Base-by-base conservation (phyloP, 2,329 filamentous ascomycete genomes). In the Aspergillus sp. region DNA sequence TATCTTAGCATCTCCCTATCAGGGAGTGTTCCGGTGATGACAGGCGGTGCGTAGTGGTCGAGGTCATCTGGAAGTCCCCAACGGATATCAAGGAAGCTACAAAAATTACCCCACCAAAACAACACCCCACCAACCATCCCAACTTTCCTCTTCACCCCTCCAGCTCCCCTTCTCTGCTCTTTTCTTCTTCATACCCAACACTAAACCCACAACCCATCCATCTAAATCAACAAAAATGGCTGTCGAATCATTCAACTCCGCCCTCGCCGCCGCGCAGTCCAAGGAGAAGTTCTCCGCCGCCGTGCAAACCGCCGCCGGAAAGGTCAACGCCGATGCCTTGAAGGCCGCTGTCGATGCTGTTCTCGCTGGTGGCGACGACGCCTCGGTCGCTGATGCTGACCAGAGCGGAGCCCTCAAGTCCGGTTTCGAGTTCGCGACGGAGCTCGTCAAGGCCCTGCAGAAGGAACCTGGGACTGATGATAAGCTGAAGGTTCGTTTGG, bases 401-500 rank as follows among this genome's bases (percentile, higher is more conserved):
- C 59, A 63, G 51, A 55, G 62, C 45, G 64, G 48, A 6, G 63
- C 64, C 21, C 62, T 73, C 25, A 69, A 69, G 56, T 64, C 62
- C 2, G 70, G 64, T 1, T 72, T 73, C 44, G 67, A 71, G 62
- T 73, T 69, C 51, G 70, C 70, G 7, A 62, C 67, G 12, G 65
- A 66, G 62, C 53, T 70, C 9, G 66, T 72, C 4, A 69, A 68
- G 67, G 66, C 67, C 64, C 58, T 73, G 37, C 56, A 61, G 44
- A 60, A 55, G 45, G 61, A 65, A 37, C 68, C 69, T 4, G 64
- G 59, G 23, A 57, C 58, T 35, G 58, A 61, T 23, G 70, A 69
- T 57, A 69, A 68, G 63, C 57, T 68, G 62, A 63, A 64, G 37
- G 77, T 80, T 69, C 50, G 67, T 62, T 62, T 27, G 41, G 49